A percentile compares a stretch with the other conserved stretches of the same genome.
Evolutionary conservation across 768 basidiomycete genomes (phyloP).

Genomic region (Suillus americanus): DNA sequence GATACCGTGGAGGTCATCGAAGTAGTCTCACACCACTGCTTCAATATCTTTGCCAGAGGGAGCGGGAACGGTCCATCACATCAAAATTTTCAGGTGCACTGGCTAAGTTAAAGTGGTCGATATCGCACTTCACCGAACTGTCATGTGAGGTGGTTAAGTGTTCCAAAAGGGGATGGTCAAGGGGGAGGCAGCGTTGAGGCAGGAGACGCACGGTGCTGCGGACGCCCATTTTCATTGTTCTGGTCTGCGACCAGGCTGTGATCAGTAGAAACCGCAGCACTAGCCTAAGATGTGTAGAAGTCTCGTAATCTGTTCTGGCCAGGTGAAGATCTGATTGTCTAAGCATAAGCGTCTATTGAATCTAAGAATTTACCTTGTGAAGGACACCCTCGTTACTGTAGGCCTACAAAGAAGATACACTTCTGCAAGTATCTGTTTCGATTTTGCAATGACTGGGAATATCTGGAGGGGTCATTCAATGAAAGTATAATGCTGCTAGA

Average conservation of each 20-base stretch:
- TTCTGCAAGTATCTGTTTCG: background rate
- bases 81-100: background rate
- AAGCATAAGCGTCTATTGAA: background rate
- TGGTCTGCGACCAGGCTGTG: background rate
- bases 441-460: background rate
- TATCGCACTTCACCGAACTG: constrained; percentile 17
- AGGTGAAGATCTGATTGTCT: background rate
- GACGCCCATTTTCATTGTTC: background rate
- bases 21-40: background rate
- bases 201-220: background rate
- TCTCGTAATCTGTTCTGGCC: background rate
- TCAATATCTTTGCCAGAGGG: too few species aligned
- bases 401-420: background rate
- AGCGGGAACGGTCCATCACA: background rate
- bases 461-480: background rate
- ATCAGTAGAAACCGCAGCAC: background rate
- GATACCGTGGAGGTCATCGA: too few species aligned
- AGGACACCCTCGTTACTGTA: background rate
- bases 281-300: background rate
- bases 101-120: background rate
- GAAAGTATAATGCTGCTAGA: background rate
- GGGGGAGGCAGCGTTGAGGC: constrained; percentile 12
- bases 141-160: constrained; percentile 34
- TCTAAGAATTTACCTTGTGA: background rate
- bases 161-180: constrained; percentile 35